These are phyloP conservation scores for Xylariaceae sp. DNA, from an alignment of 2,329 filamentous ascomycete genomes.

Conservation along the genomic window DNA sequence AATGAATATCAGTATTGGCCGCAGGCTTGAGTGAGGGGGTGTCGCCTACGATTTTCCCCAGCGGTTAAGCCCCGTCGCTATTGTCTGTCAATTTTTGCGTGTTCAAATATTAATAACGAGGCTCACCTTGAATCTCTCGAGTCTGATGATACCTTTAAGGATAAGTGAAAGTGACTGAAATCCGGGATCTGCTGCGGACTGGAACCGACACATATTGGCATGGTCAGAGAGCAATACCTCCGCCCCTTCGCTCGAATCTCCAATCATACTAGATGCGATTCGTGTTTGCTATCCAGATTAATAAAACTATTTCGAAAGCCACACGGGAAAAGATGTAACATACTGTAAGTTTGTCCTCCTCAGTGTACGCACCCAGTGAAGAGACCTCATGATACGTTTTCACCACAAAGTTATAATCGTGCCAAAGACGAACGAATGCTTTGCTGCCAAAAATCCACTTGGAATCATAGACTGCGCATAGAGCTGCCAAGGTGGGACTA, in stretches of 20 bases:
- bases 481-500: slow-evolving; percentile 1
- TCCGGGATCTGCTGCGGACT: slow-evolving; percentile 6
- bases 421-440: slow-evolving; percentile 12
- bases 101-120: neutral
- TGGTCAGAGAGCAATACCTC: slow-evolving; percentile 8
- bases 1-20: slow-evolving; percentile 5
- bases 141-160: slow-evolving; percentile 7
- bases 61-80: slow-evolving; percentile 9
- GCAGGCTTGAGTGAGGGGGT: neutral
- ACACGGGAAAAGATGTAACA: neutral
- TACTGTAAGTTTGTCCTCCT: slow-evolving; percentile 1
- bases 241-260: slow-evolving; percentile 8
- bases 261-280: slow-evolving; percentile 5
- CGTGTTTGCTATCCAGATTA: slow-evolving; percentile 5
- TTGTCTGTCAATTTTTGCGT: slow-evolving; percentile 1
- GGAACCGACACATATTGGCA: slow-evolving; percentile 11
- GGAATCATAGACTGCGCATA: slow-evolving; percentile 10
- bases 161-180: slow-evolving; percentile 7
- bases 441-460: slow-evolving; percentile 7
- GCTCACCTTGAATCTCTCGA: slow-evolving; percentile 10
- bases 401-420: slow-evolving; percentile 14
- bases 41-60: slow-evolving; percentile 7
- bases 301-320: slow-evolving; percentile 2
- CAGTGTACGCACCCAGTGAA: neutral
- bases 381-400: slow-evolving; percentile 13